phyloP scores from a whole-genome alignment of 345 rosid species.

The Rhodomyrtus tomentosa region DNA sequence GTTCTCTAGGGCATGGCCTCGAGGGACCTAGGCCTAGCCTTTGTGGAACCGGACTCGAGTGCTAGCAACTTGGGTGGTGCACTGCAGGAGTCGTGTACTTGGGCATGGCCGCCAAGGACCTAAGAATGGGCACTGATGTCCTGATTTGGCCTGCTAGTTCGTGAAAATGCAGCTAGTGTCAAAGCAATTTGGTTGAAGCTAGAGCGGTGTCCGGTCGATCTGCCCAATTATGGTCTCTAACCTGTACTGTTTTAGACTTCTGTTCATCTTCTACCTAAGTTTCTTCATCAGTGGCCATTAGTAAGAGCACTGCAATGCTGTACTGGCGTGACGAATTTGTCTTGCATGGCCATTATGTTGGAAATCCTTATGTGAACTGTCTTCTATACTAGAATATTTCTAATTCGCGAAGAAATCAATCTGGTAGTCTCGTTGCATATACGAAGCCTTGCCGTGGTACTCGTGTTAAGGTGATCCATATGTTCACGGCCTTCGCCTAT shows the following conservation, averaged over 20 bases:
- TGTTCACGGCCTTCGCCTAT: neutral
- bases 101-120: too few relatives aligned
- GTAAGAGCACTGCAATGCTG: neutral
- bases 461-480: neutral
- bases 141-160: neutral
- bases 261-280: too few relatives aligned
- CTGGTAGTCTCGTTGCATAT: neutral
- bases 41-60: too few relatives aligned
- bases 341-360: neutral
- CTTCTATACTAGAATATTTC: neutral
- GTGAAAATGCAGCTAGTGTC: neutral
- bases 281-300: neutral
- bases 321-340: neutral
- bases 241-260: too few relatives aligned
- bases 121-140: too few relatives aligned
- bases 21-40: too few relatives aligned
- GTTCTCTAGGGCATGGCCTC: too few relatives aligned
- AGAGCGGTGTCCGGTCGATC: neutral
- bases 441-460: neutral
- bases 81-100: too few relatives aligned
- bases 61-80: too few relatives aligned
- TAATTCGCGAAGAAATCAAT: neutral
- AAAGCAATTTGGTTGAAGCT: neutral
- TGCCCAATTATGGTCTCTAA: too few relatives aligned
- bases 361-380: neutral